Percentiles rank a stretch among this genome's conserved stretches.
These are phyloP conservation scores for Pythium rishiriense DNA, from an alignment of 352 stramenopile genomes.

Conservation along the genomic window DNA sequence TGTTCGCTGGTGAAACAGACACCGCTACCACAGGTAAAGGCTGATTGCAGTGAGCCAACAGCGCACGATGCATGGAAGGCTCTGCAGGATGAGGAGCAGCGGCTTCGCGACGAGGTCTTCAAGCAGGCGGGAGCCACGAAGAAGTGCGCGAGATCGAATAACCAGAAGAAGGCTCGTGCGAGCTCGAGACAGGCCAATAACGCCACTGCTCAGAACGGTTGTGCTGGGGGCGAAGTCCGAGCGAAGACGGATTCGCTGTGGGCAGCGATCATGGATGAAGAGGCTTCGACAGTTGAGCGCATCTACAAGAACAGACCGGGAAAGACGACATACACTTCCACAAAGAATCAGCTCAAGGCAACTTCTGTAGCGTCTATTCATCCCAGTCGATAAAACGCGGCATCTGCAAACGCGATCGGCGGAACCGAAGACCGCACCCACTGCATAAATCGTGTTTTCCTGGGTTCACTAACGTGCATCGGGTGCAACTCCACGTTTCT, in stretches of 20 bases:
- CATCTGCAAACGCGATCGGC: constrained; percentile 49
- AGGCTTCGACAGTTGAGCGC: constrained; percentile 21
- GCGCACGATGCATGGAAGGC: constrained; percentile 38
- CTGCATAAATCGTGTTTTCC: constrained; percentile 52
- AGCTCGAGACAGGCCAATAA: neutral
- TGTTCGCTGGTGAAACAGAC: constrained; percentile 1
- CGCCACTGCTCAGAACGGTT: neutral
- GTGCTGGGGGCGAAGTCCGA: constrained; percentile 10
- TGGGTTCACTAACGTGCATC: constrained; percentile 80
- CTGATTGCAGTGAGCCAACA: neutral
- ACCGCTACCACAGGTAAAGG: neutral
- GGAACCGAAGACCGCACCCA: constrained; percentile 72
- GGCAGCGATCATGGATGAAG: constrained; percentile 29
- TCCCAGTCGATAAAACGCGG: constrained; percentile 47
- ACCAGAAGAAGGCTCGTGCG: neutral
- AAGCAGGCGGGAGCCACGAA: constrained; percentile 1
- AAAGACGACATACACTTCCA: constrained; percentile 1
- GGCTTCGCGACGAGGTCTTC: constrained; percentile 31
- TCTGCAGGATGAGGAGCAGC: constrained; percentile 56
- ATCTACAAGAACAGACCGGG: constrained; percentile 21
- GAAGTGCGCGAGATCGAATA: neutral
- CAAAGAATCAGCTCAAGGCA: constrained; percentile 10
- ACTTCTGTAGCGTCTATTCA: constrained; percentile 29
- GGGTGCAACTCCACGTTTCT: constrained; percentile 61
- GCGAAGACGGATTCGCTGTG: constrained; percentile 35